Conservation (phyloP, 495 filamentous ascomycete species). For the Xylaria grammica region DNA sequence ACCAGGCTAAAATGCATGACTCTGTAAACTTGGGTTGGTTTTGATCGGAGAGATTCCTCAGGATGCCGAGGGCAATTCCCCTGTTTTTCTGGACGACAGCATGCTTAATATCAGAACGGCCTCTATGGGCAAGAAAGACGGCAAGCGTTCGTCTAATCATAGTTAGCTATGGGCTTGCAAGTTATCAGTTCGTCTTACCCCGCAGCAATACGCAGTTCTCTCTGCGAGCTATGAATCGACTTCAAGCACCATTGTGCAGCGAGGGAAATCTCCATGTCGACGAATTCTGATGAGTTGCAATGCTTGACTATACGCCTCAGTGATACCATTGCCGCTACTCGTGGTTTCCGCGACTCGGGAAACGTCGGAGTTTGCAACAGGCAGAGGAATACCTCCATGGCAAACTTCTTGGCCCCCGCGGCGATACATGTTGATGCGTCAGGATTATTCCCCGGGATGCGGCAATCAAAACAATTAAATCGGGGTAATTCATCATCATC, state of each 20-base stretch:
- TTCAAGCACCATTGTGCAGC: slow-evolving; percentile 81
- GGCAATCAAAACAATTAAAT: slow-evolving; percentile 29
- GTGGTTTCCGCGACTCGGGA: slow-evolving; percentile 61
- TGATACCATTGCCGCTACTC: slow-evolving; percentile 74
- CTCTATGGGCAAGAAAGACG: slow-evolving; percentile 63
- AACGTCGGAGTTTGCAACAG: slow-evolving; percentile 64
- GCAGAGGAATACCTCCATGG: slow-evolving; percentile 59
- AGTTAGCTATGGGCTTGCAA: slow-evolving; percentile 37
- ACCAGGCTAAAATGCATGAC: slow-evolving; percentile 83
- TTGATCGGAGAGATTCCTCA: slow-evolving; percentile 71
- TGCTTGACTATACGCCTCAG: slow-evolving; percentile 72
- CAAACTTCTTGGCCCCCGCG: slow-evolving; percentile 23
- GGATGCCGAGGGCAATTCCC: slow-evolving; percentile 66
- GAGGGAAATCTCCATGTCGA: slow-evolving; percentile 68
- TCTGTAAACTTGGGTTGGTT: slow-evolving; percentile 71
- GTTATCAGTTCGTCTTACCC: slow-evolving; percentile 49
- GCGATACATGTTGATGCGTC: slow-evolving; percentile 10
- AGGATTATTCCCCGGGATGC: neutral
- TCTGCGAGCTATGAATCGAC: slow-evolving; percentile 77
- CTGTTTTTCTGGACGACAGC: slow-evolving; percentile 65
- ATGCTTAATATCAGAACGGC: slow-evolving; percentile 45
- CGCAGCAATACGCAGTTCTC: slow-evolving; percentile 85
- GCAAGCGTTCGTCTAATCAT: slow-evolving; percentile 63
- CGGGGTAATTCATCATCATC: slow-evolving; percentile 6
- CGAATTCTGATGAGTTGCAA: slow-evolving; percentile 55